Percentiles rank a stretch among this genome's conserved stretches.
Conservation (phyloP, 1,139 yeast genomes). For the Magnusiomyces sp. region DNA sequence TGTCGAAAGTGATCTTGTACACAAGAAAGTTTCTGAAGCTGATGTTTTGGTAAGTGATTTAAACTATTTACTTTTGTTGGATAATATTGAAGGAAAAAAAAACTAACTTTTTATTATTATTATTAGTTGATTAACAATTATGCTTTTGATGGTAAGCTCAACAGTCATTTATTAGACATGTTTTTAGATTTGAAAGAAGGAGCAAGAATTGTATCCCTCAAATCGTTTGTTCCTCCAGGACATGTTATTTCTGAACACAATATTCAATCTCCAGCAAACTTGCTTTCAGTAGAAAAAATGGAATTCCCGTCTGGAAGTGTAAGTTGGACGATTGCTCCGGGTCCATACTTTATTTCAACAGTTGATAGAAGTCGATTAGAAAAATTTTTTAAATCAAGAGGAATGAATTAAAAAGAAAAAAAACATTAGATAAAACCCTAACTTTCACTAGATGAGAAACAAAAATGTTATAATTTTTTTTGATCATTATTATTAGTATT, state of each 20-base stretch:
- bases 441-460: too few relatives aligned
- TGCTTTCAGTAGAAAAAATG: conserved; percentile 54
- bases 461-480: too few relatives aligned
- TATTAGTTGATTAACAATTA: conserved; percentile 60
- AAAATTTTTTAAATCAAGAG: conserved; percentile 13
- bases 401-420: conserved; percentile 2
- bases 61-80: too few relatives aligned
- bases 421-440: background rate
- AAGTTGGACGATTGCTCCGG: conserved; percentile 86
- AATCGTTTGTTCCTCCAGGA: conserved; percentile 56
- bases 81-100: too few relatives aligned
- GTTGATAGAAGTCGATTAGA: conserved; percentile 37
- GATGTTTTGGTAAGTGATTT: conserved; percentile 42
- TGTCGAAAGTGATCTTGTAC: conserved; percentile 53
- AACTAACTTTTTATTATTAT: too few relatives aligned
- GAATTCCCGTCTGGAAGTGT: conserved; percentile 66
- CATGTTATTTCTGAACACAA: conserved; percentile 46
- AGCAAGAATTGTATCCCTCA: conserved; percentile 67
- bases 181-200: conserved; percentile 62
- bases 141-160: conserved; percentile 66
- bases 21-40: conserved; percentile 47
- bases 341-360: conserved; percentile 70
- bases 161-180: conserved; percentile 57
- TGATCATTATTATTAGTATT: background rate
- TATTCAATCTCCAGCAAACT: conserved; percentile 47